phyloP scores from a whole-genome alignment of 306 rosid species.

The Erythrophleum fordii region DNA sequence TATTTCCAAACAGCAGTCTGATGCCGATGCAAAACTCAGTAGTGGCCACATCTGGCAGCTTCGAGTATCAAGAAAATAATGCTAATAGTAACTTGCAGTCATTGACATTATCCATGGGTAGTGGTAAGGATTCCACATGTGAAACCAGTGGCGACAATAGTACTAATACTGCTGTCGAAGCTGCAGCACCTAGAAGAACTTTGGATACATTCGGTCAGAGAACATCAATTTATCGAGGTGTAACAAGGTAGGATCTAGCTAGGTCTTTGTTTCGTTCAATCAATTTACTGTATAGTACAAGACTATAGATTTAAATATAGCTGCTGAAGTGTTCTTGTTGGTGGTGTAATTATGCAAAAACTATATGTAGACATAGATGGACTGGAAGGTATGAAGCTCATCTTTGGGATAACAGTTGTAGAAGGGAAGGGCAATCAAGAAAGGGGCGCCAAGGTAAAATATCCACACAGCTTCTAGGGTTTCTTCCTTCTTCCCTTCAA shows the following conservation, averaged over 20 bases:
- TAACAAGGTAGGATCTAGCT: conserved; percentile 60
- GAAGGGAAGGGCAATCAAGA: conserved; percentile 99
- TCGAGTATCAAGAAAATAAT: conserved; percentile 68
- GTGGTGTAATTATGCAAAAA: neutral
- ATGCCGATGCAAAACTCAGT: conserved; percentile 62
- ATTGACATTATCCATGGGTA: conserved; percentile 91
- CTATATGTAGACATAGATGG: conserved; percentile 86
- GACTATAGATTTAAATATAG: neutral
- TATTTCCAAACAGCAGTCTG: conserved; percentile 56
- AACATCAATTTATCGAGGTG: conserved; percentile 98
- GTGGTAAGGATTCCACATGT: conserved; percentile 73
- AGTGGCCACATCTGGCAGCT: conserved; percentile 51
- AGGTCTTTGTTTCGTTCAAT: neutral
- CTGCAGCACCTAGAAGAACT: conserved; percentile 76
- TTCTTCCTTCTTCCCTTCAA: neutral
- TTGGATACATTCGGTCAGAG: conserved; percentile 94
- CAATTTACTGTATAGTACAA: too few species aligned
- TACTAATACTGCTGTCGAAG: conserved; percentile 52
- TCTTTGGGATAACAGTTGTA: conserved; percentile 97
- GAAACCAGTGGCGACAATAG: conserved; percentile 75
- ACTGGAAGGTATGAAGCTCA: conserved; percentile 99
- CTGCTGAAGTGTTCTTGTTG: neutral
- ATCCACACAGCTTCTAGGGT: conserved; percentile 17
- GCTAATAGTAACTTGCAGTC: conserved; percentile 70
- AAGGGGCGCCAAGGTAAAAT: conserved; percentile 95